A percentile compares a stretch with the other conserved stretches of the same genome.
phyloP scores from a whole-genome alignment of 2,329 filamentous ascomycete genomes.

The Xylaria sp. region DNA sequence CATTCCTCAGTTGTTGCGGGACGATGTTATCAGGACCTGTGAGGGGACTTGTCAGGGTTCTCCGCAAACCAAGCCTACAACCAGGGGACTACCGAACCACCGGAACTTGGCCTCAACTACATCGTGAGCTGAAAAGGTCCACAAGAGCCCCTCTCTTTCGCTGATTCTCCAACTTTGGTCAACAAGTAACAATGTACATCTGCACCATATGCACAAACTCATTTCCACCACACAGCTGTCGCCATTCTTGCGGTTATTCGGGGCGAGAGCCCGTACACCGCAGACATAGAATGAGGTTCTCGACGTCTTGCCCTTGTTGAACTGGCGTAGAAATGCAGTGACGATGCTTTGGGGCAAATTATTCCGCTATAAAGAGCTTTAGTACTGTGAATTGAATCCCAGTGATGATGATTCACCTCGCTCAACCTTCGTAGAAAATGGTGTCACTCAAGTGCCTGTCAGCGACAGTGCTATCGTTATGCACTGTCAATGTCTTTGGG shows the following conservation, averaged over 20 bases:
- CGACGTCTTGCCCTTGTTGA: conserved; percentile 1
- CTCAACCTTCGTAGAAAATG: conserved; percentile 18
- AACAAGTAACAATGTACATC: conserved; percentile 5
- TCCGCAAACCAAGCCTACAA: conserved; percentile 27
- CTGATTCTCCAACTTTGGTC: conserved; percentile 3
- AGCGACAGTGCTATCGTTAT: conserved; percentile 13
- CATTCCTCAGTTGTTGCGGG: background rate
- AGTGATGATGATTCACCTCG: conserved; percentile 3
- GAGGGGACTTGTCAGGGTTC: conserved; percentile 23
- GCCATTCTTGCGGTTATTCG: conserved; percentile 25
- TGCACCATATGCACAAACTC: conserved; percentile 24
- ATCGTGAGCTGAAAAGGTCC: conserved; percentile 10
- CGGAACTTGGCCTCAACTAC: conserved; percentile 15
- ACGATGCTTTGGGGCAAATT: conserved; percentile 6
- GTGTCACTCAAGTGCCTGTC: conserved; percentile 24
- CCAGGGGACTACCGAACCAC: conserved; percentile 16
- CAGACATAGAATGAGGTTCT: conserved; percentile 5
- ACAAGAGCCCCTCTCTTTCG: conserved; percentile 6
- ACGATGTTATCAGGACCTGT: background rate
- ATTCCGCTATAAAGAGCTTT: conserved; percentile 7
- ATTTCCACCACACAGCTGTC: conserved; percentile 36
- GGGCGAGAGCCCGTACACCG: conserved; percentile 30
- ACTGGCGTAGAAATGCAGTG: background rate
- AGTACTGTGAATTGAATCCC: background rate
- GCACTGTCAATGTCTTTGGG: conserved; percentile 13